These are phyloP conservation scores for Penicillium crustosum DNA, from an alignment of 2,329 filamentous ascomycete species.

Conservation along the genomic window DNA sequence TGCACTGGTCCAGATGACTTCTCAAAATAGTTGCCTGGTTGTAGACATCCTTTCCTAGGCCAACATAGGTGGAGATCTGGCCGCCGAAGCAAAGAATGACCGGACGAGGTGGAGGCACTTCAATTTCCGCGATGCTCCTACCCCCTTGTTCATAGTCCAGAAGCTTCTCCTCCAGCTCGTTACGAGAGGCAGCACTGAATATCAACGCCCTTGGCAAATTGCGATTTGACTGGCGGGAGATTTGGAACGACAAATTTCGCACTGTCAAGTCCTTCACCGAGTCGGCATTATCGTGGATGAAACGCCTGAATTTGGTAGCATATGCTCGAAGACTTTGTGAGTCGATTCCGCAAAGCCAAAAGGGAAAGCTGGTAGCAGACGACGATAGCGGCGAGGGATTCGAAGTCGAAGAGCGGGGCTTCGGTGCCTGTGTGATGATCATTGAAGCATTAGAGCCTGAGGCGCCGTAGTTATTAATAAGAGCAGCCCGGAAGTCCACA, in stretches of 20 bases:
- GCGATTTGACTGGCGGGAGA: constrained; percentile 12
- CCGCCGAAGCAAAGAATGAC: constrained; percentile 45
- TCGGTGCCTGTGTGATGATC: constrained; percentile 25
- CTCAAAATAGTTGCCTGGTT: too few relatives aligned
- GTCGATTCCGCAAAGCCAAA: constrained; percentile 23
- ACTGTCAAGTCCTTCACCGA: too few relatives aligned
- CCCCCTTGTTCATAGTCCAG: too few relatives aligned
- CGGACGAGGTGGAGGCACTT: too few relatives aligned
- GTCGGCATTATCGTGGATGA: too few relatives aligned
- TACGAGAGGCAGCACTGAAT: too few relatives aligned
- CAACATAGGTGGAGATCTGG: constrained; percentile 34
- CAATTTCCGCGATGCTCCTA: too few relatives aligned
- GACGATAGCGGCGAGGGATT: too few relatives aligned
- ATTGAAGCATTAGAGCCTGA: constrained; percentile 30
- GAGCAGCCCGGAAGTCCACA: constrained; percentile 15
- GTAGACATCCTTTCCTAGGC: constrained; percentile 18
- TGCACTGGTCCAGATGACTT: constrained; percentile 38
- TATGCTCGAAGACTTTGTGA: constrained; percentile 15
- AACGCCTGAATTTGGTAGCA: constrained; percentile 10
- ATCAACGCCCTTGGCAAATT: too few relatives aligned
- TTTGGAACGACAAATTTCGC: not conserved
- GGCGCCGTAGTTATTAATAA: constrained; percentile 36
- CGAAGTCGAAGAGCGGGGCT: too few relatives aligned
- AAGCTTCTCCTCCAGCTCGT: too few relatives aligned
- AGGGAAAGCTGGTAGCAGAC: constrained; percentile 6